phyloP scores from a whole-genome alignment of 495 filamentous ascomycete genomes.

The Neurospora tetraspora region DNA sequence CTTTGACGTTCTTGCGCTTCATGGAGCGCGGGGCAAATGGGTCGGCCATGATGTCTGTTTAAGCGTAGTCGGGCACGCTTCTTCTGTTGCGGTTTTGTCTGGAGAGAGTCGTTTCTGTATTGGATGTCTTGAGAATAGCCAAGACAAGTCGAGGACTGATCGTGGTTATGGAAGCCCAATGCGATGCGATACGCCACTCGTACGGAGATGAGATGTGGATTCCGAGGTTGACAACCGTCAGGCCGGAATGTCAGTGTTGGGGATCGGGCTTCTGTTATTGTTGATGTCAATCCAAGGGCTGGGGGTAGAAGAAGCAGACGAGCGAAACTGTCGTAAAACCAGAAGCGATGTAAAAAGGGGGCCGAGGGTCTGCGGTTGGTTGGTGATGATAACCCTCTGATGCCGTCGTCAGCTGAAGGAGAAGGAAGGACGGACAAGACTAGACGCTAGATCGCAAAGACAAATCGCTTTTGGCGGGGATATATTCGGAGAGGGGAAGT shows the following conservation, averaged over 20 bases:
- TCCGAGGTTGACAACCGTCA: background rate
- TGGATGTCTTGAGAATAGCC: background rate
- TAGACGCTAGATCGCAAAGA: background rate
- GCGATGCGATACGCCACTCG: background rate
- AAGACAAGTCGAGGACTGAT: background rate
- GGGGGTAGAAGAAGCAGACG: background rate
- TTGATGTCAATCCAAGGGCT: background rate
- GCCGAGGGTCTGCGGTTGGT: background rate
- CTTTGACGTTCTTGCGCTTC: conserved; percentile 97
- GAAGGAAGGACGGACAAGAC: background rate
- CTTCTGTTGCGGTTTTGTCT: background rate
- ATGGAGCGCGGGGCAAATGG: conserved; percentile 79
- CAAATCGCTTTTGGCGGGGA: background rate
- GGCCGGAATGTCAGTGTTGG: background rate
- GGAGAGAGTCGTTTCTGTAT: background rate
- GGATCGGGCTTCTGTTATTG: background rate
- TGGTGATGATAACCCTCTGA: background rate
- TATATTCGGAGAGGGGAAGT: background rate
- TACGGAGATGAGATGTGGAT: background rate
- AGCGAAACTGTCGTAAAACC: background rate
- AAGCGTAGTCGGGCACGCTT: conserved; percentile 3
- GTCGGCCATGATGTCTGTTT: conserved; percentile 57
- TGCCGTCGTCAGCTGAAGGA: background rate
- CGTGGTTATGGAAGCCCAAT: background rate
- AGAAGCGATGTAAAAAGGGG: background rate